Conservation (phyloP, 441 rosid species). For the Adansonia madagascariensis region DNA sequence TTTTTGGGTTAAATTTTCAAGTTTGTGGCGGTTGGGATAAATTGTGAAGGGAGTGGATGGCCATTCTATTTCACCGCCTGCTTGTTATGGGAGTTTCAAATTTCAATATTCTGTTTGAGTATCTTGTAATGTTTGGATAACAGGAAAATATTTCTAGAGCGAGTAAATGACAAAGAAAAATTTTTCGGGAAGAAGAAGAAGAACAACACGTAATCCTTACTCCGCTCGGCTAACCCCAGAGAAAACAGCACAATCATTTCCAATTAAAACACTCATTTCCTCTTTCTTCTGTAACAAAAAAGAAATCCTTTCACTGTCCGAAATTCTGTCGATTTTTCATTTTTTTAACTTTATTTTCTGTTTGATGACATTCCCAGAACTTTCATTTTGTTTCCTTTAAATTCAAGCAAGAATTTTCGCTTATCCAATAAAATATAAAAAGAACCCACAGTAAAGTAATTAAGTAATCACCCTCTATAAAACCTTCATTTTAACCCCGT, state of each 20-base stretch:
- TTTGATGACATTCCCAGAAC: not conserved
- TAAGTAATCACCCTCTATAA: not conserved
- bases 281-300: not conserved
- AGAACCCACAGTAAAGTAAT: not conserved
- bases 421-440: not conserved
- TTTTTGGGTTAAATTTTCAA: no score
- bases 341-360: not conserved
- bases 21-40: no score
- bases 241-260: not conserved
- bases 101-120: no score
- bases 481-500: not conserved
- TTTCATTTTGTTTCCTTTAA: constrained; percentile 32
- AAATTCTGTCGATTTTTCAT: not conserved
- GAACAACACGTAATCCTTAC: not conserved
- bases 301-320: not conserved
- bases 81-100: no score
- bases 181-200: no score
- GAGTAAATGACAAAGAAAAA: no score
- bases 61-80: no score
- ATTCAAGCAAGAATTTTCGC: constrained; percentile 36
- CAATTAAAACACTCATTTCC: no score
- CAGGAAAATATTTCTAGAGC: no score
- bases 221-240: not conserved
- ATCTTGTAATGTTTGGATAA: no score
- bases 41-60: no score